phyloP scores from a whole-genome alignment of 1,139 yeast genomes.

The Petasospora rhodanensis region DNA sequence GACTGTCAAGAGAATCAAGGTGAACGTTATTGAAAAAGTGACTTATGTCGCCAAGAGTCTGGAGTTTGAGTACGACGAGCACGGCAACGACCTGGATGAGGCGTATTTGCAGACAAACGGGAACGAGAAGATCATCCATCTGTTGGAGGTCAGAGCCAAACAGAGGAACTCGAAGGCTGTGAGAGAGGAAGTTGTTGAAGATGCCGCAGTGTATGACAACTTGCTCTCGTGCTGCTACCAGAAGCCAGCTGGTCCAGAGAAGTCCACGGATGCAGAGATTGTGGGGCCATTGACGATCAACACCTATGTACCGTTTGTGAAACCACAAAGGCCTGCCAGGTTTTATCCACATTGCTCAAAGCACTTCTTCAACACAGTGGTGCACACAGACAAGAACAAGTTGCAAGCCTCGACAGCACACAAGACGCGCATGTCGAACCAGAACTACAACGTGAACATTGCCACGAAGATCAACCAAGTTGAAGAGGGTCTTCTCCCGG shows the following conservation, averaged over 20 bases:
- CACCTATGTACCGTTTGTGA: slow-evolving; percentile 18
- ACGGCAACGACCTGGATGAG: slow-evolving; percentile 29
- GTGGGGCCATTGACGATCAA: slow-evolving; percentile 29
- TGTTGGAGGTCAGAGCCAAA: slow-evolving; percentile 59
- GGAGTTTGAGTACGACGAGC: slow-evolving; percentile 53
- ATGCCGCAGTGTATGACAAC: slow-evolving; percentile 45
- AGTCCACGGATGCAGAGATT: slow-evolving; percentile 27
- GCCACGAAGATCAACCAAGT: slow-evolving; percentile 21
- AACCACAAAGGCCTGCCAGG: slow-evolving; percentile 13
- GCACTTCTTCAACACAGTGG: slow-evolving; percentile 9
- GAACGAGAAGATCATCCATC: slow-evolving; percentile 51
- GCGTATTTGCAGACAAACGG: slow-evolving; percentile 22
- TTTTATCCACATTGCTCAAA: slow-evolving; percentile 6
- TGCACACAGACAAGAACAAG: slow-evolving; percentile 9
- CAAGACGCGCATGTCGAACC: slow-evolving; percentile 14
- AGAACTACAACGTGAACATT: slow-evolving; percentile 13
- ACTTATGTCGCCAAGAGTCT: slow-evolving; percentile 59
- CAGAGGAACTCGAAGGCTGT: slow-evolving; percentile 41
- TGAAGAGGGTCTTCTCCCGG: slow-evolving; percentile 54
- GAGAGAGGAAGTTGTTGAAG: slow-evolving; percentile 57
- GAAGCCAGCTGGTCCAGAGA: slow-evolving; percentile 12
- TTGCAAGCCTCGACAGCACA: slow-evolving; percentile 10
- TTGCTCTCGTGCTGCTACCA: slow-evolving; percentile 51
- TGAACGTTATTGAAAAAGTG: slow-evolving; percentile 68
- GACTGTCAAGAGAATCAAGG: slow-evolving; percentile 62